phyloP scores from a whole-genome alignment of 1,284 basidiomycete genomes.

The Caloboletus inedulis region DNA sequence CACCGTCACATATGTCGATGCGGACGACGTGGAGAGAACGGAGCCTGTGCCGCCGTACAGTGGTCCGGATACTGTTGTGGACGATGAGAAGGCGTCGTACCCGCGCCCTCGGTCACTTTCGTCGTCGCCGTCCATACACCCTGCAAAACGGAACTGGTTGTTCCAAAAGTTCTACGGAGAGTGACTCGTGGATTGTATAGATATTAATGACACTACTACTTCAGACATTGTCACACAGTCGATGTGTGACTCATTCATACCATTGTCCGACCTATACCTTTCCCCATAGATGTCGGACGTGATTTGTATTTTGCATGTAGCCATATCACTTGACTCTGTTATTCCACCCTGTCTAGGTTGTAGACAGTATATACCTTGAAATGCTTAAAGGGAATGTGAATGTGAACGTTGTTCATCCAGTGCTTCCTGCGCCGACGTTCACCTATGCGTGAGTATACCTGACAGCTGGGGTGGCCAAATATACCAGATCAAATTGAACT shows the following conservation, averaged over 20 bases:
- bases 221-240: neutral
- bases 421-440: neutral
- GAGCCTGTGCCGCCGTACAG: conserved; percentile 22
- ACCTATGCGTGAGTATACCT: neutral
- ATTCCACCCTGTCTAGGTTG: neutral
- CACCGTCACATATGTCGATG: conserved; percentile 20
- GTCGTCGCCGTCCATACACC: neutral
- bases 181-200: neutral
- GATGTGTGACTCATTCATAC: neutral
- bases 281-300: neutral
- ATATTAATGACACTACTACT: no score
- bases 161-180: conserved; percentile 14
- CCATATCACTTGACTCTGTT: neutral
- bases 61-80: neutral
- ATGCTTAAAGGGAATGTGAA: neutral
- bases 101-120: neutral
- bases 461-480: no score
- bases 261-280: neutral
- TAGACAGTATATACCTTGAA: neutral
- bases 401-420: neutral
- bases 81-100: conserved; percentile 19
- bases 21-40: conserved; percentile 1
- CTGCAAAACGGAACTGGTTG: conserved; percentile 22
- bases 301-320: conserved; percentile 7
- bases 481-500: no score